Conservation (phyloP, 371 early-diverging fungal genomes). For the Apophysomyces variabilis region DNA sequence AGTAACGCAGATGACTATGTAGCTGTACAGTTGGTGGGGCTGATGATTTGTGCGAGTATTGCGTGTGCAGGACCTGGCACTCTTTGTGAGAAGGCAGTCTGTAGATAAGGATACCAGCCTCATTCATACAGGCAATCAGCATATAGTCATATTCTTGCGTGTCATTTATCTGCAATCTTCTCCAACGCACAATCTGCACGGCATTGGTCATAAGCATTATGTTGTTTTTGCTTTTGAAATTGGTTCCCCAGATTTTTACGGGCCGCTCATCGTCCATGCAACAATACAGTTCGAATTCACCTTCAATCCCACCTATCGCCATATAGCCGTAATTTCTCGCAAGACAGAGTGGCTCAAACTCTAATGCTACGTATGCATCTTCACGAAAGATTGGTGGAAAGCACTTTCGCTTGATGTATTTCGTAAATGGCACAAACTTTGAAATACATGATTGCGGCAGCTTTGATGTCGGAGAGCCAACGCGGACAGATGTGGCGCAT, state of each 20-base stretch:
- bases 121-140: constrained; percentile 52
- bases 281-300: constrained; percentile 56
- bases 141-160: constrained; percentile 22
- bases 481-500: constrained; percentile 8
- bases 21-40: constrained; percentile 19
- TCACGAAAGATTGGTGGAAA: constrained; percentile 37
- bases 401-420: constrained; percentile 45
- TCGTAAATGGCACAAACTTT: constrained; percentile 45
- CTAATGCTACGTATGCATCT: constrained; percentile 33
- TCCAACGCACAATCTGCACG: constrained; percentile 60
- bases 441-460: constrained; percentile 17
- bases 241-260: constrained; percentile 46
- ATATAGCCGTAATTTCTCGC: constrained; percentile 61
- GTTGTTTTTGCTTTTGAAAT: constrained; percentile 42
- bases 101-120: constrained; percentile 53
- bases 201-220: constrained; percentile 57
- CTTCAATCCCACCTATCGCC: constrained; percentile 56
- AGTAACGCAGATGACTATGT: constrained; percentile 43
- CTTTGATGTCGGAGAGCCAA: constrained; percentile 19
- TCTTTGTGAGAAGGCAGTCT: constrained; percentile 42
- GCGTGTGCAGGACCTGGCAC: constrained; percentile 21
- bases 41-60: neutral
- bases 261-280: constrained; percentile 36
- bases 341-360: constrained; percentile 53
- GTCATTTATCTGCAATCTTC: constrained; percentile 18